Base-by-base conservation (phyloP, 2,329 filamentous ascomycete species). In the Exserohilum turcica region DNA sequence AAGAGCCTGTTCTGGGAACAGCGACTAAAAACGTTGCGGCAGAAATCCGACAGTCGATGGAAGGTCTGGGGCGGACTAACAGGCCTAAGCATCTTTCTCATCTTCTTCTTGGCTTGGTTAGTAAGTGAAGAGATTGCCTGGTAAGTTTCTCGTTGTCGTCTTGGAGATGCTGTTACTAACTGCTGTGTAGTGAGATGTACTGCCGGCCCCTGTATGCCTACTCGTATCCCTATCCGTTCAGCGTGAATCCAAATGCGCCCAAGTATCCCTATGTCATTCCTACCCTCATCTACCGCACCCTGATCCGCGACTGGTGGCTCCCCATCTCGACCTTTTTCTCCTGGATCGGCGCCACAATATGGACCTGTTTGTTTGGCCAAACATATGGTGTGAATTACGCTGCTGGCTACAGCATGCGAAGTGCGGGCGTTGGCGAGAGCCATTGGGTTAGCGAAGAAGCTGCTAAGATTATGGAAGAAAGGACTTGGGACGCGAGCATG, bases 261-360 rank as follows among this genome's bases (percentile, higher is more conserved):
- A 64, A 73, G 18, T 82, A 79, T 44, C 84, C 84, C 0, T 83
- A 79, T 54, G 82, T 84, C 5, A 75, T 84, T 5, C 80, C 82
- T 3, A 85, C 82, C 3, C 76, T 86, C 64, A 52, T 84, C 3
- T 82, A 76, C 40, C 68, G 77, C 16, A 73, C 71, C 5, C 64
- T 77, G 5, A 54, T 73, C 27, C 65, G 63, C 28, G 51, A 52
- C 4, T 69, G 76, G 45, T 76, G 74, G 71, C 48, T 56, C 4
- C 75, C 76, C 5, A 44, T 72, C 5, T 64, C 31, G 4, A 60
- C 55, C 24, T 53, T 61, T 12, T 37, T 62, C 13, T 60, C 54
- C 7, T 70, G 66, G 66, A 42, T 61, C 28, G 54, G 51, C 42
- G 28, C 52, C 4, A 52, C 56, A 2, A 18, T 54, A 1, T 63